phyloP scores from a whole-genome alignment of 768 basidiomycete genomes.

The Mycena filopes region DNA sequence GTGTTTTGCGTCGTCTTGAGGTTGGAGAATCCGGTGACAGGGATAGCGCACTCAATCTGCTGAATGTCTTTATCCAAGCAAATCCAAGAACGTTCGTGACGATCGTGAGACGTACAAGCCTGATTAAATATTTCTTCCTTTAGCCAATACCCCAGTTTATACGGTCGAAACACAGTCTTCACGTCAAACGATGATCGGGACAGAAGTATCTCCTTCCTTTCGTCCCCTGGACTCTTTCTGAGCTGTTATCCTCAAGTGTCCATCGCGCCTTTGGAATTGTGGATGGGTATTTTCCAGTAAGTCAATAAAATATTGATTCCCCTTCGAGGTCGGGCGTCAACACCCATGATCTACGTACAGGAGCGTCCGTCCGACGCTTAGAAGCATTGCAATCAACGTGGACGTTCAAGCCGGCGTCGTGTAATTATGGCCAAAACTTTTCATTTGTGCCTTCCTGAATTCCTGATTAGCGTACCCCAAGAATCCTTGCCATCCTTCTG shows the following conservation, averaged over 20 bases:
- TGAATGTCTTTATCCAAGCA: constrained; percentile 48
- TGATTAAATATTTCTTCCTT: too few relatives aligned
- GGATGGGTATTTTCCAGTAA: constrained; percentile 58
- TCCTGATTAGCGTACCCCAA: constrained; percentile 37
- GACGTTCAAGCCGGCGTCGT: constrained; percentile 54
- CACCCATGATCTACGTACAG: constrained; percentile 36
- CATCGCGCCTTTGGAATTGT: constrained; percentile 48
- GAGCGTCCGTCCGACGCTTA: constrained; percentile 54
- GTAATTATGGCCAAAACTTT: constrained; percentile 38
- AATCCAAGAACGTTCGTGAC: constrained; percentile 40
- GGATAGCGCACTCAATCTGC: constrained; percentile 39
- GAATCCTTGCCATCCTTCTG: constrained; percentile 37
- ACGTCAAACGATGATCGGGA: not conserved
- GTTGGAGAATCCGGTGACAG: not conserved
- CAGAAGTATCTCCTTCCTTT: not conserved
- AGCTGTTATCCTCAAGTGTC: not conserved
- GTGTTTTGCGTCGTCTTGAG: not conserved
- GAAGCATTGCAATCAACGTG: constrained; percentile 51
- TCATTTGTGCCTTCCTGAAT: not conserved
- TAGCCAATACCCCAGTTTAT: not conserved
- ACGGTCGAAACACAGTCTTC: not conserved
- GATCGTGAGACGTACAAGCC: not conserved
- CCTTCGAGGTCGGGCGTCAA: not conserved
- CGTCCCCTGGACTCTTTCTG: not conserved
- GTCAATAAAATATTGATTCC: not conserved